Conservation (phyloP, 768 basidiomycete species). For the Arthromyces matolae region DNA sequence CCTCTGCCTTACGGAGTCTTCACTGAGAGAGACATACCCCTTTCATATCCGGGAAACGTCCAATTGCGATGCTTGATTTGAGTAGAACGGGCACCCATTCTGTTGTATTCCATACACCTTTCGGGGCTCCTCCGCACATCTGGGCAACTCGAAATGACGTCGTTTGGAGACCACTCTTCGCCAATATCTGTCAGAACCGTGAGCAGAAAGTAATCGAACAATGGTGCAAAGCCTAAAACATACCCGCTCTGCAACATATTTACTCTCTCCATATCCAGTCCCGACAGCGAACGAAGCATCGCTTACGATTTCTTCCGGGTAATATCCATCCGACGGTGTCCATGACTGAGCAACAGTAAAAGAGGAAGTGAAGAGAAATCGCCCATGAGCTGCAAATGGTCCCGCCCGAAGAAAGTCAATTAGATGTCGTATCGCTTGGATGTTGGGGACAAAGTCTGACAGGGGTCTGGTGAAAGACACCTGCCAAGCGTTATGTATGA, state of each 20-base stretch:
- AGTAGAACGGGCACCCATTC: constrained; percentile 46
- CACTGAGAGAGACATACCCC: background rate
- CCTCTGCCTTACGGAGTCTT: no score
- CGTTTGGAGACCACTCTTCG: constrained; percentile 30
- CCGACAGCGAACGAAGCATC: background rate
- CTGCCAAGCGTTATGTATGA: no score
- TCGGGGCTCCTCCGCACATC: constrained; percentile 33
- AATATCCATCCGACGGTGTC: background rate
- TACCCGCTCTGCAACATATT: background rate
- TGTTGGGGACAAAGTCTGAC: no score
- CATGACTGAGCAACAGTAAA: background rate
- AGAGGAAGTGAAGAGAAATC: background rate
- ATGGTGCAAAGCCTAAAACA: no score
- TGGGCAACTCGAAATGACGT: constrained; percentile 43
- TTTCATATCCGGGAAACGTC: constrained; percentile 21
- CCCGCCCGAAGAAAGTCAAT: no score
- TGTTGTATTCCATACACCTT: constrained; percentile 38
- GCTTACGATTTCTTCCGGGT: background rate
- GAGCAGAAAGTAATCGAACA: background rate
- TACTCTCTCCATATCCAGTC: background rate
- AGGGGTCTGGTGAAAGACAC: no score
- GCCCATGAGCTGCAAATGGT: no score
- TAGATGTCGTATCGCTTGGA: no score
- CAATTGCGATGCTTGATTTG: constrained; percentile 26
- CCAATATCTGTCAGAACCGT: background rate